These are phyloP conservation scores for Lentinula aciculospora DNA, from an alignment of 768 basidiomycete species.

Conservation along the genomic window DNA sequence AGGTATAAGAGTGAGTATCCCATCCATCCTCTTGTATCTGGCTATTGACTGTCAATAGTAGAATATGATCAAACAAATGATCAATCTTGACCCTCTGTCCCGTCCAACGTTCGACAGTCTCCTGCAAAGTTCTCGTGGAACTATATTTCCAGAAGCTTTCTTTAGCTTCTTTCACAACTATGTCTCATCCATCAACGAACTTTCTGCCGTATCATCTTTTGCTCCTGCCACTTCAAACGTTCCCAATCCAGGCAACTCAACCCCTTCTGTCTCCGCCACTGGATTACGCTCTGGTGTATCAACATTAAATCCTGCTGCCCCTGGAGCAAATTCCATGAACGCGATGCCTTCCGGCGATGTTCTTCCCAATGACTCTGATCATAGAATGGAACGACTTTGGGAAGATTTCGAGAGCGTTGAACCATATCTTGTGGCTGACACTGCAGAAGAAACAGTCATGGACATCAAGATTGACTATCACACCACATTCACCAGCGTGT, in stretches of 20 bases:
- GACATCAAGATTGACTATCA: slow-evolving; percentile 55
- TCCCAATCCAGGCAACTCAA: slow-evolving; percentile 22
- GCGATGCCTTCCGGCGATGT: slow-evolving; percentile 29
- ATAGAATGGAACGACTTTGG: slow-evolving; percentile 79
- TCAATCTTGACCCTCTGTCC: slow-evolving; percentile 66
- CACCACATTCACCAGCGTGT: slow-evolving; percentile 29
- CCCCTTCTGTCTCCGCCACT: slow-evolving; percentile 27
- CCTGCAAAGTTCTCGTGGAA: slow-evolving; percentile 67
- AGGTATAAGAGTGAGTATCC: slow-evolving; percentile 65
- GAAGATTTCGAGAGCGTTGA: slow-evolving; percentile 81
- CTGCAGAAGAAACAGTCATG: slow-evolving; percentile 38
- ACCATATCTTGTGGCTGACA: slow-evolving; percentile 54
- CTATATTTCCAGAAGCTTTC: slow-evolving; percentile 87
- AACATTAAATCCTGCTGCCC: slow-evolving; percentile 13
- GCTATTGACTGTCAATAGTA: slow-evolving; percentile 33
- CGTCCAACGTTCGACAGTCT: slow-evolving; percentile 82
- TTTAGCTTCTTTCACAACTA: slow-evolving; percentile 95
- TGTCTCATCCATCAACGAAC: slow-evolving; percentile 72
- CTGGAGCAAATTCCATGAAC: slow-evolving; percentile 14
- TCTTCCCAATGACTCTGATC: slow-evolving; percentile 80
- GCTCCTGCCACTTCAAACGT: slow-evolving; percentile 22
- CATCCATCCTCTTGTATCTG: background rate
- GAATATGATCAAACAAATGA: slow-evolving; percentile 89
- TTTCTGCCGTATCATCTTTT: slow-evolving; percentile 43
- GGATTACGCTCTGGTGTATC: slow-evolving; percentile 27